Evolutionary conservation across 1,284 basidiomycete genomes (phyloP).

Genomic region (Fomitopsis pinicola): DNA sequence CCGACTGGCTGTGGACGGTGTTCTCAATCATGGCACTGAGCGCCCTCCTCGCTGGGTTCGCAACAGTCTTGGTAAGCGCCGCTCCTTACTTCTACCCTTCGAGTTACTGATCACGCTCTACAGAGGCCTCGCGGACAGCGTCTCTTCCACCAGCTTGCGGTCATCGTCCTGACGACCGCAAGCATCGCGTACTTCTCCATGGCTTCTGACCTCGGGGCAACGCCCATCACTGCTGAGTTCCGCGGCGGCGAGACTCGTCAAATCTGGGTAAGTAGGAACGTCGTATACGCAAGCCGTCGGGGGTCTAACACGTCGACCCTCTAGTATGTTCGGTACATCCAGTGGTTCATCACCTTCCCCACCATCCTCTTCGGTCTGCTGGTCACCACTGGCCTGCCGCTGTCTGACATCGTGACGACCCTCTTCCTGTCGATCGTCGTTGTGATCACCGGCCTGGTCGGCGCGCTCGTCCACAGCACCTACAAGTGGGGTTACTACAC

Average conservation of each 20-base stretch:
- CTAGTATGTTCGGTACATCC: slow-evolving; percentile 44
- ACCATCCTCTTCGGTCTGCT: slow-evolving; percentile 45
- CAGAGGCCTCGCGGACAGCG: slow-evolving; percentile 18
- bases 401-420: slow-evolving; percentile 43
- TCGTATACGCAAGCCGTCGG: background rate
- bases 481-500: slow-evolving; percentile 48
- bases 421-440: slow-evolving; percentile 46
- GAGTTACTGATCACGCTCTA: background rate
- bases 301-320: background rate
- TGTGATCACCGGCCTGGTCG: slow-evolving; percentile 44
- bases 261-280: slow-evolving; percentile 16
- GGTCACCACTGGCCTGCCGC: slow-evolving; percentile 42
- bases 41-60: slow-evolving; percentile 8
- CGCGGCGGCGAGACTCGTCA: slow-evolving; percentile 16
- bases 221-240: slow-evolving; percentile 19
- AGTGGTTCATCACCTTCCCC: slow-evolving; percentile 51
- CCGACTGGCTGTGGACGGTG: slow-evolving; percentile 20
- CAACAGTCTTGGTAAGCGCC: slow-evolving; percentile 12
- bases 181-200: slow-evolving; percentile 21
- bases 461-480: slow-evolving; percentile 38
- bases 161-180: slow-evolving; percentile 17
- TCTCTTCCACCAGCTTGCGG: slow-evolving; percentile 20
- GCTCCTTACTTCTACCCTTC: background rate
- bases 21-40: slow-evolving; percentile 14
- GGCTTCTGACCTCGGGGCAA: slow-evolving; percentile 21